Evolutionary conservation across 2,329 filamentous ascomycete species (phyloP).

Genomic region (Bertia moriformis): DNA sequence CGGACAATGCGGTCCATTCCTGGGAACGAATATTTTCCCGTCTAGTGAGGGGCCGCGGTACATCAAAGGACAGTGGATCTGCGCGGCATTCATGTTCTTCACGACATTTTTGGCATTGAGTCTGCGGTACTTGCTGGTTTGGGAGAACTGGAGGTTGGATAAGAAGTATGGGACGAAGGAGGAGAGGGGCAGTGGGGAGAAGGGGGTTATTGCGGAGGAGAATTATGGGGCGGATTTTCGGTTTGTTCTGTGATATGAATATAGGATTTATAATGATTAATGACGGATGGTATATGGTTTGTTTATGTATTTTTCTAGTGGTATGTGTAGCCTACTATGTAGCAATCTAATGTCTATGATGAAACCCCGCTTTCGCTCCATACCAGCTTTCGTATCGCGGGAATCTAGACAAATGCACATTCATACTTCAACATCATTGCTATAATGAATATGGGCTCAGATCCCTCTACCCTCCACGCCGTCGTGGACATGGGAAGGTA

Average conservation of each 20-base stretch:
- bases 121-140: constrained; percentile 15
- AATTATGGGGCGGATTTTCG: constrained; percentile 11
- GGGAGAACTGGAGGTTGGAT: constrained; percentile 17
- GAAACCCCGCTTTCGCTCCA: no score
- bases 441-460: no score
- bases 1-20: constrained; percentile 46
- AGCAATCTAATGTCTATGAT: no score
- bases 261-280: constrained; percentile 1
- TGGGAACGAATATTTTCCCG: constrained; percentile 52
- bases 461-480: constrained; percentile 7
- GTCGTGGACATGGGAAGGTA: constrained; percentile 23
- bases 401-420: no score
- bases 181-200: constrained; percentile 3
- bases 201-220: constrained; percentile 4
- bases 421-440: no score
- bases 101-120: constrained; percentile 18
- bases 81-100: constrained; percentile 24
- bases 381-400: no score
- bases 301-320: no score
- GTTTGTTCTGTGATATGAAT: constrained; percentile 8
- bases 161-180: constrained; percentile 11
- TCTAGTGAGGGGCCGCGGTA: constrained; percentile 18
- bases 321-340: no score
- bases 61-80: constrained; percentile 20
- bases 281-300: neutral